These are phyloP conservation scores for Fusarium sp. DNA, from an alignment of 2,329 filamentous ascomycete genomes.

Conservation along the genomic window DNA sequence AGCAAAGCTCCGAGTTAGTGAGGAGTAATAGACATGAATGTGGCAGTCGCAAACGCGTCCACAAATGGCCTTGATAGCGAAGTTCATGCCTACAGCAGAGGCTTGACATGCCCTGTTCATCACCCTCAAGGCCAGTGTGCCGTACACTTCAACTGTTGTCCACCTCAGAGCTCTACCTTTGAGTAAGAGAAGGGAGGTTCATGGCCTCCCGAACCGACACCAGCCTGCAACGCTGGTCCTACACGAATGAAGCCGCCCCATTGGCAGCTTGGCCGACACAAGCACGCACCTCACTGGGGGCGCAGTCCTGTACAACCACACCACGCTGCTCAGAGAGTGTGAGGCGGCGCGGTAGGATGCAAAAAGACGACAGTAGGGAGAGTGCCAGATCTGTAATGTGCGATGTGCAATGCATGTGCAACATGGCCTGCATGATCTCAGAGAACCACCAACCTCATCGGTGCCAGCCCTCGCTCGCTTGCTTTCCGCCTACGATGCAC, in stretches of 20 bases:
- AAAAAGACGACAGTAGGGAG: slow-evolving; percentile 37
- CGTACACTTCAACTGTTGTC: slow-evolving; percentile 10
- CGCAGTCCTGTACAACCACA: slow-evolving; percentile 42
- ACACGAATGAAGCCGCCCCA: slow-evolving; percentile 41
- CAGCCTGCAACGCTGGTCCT: slow-evolving; percentile 41
- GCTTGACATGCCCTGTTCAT: slow-evolving; percentile 9
- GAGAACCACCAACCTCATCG: slow-evolving; percentile 45
- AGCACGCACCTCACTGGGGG: slow-evolving; percentile 17
- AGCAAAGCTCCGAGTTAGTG: neutral
- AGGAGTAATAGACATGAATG: neutral
- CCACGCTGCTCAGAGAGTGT: slow-evolving; percentile 32
- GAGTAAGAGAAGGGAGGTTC: neutral
- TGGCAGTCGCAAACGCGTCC: slow-evolving; percentile 36
- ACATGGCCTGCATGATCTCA: slow-evolving; percentile 50
- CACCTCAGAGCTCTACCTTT: slow-evolving; percentile 1
- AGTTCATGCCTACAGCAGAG: slow-evolving; percentile 3
- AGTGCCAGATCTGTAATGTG: slow-evolving; percentile 48
- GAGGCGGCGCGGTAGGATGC: slow-evolving; percentile 30
- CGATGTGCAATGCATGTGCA: slow-evolving; percentile 41
- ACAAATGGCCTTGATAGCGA: slow-evolving; percentile 43
- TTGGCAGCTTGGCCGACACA: slow-evolving; percentile 43
- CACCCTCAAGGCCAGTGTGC: neutral
- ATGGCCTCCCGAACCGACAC: slow-evolving; percentile 40
- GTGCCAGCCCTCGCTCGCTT: slow-evolving; percentile 48
- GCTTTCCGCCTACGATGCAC: slow-evolving; percentile 36